Evolutionary conservation across 805 yeast species (phyloP).

Genomic region (Saccharomyces paradoxus): DNA sequence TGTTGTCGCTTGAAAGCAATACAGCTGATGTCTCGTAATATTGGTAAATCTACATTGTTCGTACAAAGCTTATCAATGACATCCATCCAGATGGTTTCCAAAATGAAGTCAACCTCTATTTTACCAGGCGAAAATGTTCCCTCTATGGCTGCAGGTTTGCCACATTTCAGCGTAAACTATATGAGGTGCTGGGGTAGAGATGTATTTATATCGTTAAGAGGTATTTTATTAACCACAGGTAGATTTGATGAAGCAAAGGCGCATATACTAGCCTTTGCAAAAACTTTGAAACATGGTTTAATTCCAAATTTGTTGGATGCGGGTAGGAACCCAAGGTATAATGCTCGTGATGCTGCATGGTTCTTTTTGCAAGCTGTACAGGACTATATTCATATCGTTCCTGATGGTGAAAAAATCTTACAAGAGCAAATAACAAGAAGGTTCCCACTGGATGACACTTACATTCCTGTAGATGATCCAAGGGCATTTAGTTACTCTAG

Average conservation of each 20-base stretch:
- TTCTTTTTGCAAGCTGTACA: slow-evolving; percentile 84
- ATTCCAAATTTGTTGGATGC: slow-evolving; percentile 91
- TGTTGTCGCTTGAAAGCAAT: slow-evolving; percentile 68
- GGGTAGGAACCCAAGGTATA: slow-evolving; percentile 87
- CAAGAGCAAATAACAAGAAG: slow-evolving; percentile 70
- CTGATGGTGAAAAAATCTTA: slow-evolving; percentile 59
- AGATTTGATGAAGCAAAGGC: slow-evolving; percentile 68
- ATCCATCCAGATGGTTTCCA: slow-evolving; percentile 81
- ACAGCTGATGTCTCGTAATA: slow-evolving; percentile 42
- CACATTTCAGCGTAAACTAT: slow-evolving; percentile 82
- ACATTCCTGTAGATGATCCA: slow-evolving; percentile 57
- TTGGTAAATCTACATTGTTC: slow-evolving; percentile 59
- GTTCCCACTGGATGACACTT: slow-evolving; percentile 83
- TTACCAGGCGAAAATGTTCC: slow-evolving; percentile 56
- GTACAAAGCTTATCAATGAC: slow-evolving; percentile 72
- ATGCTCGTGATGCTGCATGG: slow-evolving; percentile 97
- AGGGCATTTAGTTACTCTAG: slow-evolving; percentile 67
- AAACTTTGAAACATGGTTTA: slow-evolving; percentile 87
- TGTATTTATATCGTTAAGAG: slow-evolving; percentile 80
- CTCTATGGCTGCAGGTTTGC: slow-evolving; percentile 90
- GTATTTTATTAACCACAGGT: slow-evolving; percentile 69
- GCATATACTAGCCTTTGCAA: slow-evolving; percentile 81
- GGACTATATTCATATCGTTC: slow-evolving; percentile 62
- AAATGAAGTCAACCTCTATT: slow-evolving; percentile 64
- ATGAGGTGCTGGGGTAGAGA: slow-evolving; percentile 99